Percentiles rank a stretch among this genome's conserved stretches.
These are phyloP conservation scores for Chamaecyparis obtusa DNA, from an alignment of 75 land plant genomes.

Conservation along the genomic window DNA sequence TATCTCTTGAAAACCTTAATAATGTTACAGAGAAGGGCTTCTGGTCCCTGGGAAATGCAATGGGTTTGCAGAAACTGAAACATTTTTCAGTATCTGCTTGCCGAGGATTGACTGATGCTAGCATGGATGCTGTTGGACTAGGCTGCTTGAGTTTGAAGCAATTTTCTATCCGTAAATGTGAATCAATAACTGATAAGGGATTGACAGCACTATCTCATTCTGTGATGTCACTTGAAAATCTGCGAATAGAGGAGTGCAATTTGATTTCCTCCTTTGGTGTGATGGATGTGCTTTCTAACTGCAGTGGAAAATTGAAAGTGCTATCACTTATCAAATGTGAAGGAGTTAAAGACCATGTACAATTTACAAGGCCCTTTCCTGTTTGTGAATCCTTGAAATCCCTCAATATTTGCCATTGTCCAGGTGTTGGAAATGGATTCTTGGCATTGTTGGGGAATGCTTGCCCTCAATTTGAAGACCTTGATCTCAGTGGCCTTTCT, in stretches of 20 bases:
- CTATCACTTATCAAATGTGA: constrained; percentile 35
- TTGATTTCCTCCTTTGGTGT: constrained; percentile 18
- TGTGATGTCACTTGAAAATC: constrained; percentile 5
- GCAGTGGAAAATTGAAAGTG: constrained; percentile 20
- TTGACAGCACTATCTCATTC: background rate
- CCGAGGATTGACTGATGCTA: constrained; percentile 53
- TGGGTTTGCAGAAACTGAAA: constrained; percentile 11
- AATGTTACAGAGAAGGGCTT: constrained; percentile 32
- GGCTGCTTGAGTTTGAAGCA: constrained; percentile 10
- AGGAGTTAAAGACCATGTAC: constrained; percentile 14
- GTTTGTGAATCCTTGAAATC: constrained; percentile 26
- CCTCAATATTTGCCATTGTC: constrained; percentile 30
- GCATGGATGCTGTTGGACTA: constrained; percentile 9
- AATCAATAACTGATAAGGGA: background rate
- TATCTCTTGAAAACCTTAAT: constrained; percentile 27
- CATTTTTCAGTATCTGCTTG: constrained; percentile 49
- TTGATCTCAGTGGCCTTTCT: constrained; percentile 43
- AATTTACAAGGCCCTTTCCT: constrained; percentile 13
- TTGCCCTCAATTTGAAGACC: constrained; percentile 17
- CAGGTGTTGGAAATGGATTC: constrained; percentile 22
- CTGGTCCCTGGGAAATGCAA: background rate
- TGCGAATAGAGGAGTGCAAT: constrained; percentile 16
- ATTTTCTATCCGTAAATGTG: constrained; percentile 6
- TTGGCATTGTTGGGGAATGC: constrained; percentile 26
- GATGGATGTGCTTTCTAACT: constrained; percentile 20